phyloP scores from a whole-genome alignment of 2,329 filamentous ascomycete genomes.

The Pseudogymnoascus sp. region DNA sequence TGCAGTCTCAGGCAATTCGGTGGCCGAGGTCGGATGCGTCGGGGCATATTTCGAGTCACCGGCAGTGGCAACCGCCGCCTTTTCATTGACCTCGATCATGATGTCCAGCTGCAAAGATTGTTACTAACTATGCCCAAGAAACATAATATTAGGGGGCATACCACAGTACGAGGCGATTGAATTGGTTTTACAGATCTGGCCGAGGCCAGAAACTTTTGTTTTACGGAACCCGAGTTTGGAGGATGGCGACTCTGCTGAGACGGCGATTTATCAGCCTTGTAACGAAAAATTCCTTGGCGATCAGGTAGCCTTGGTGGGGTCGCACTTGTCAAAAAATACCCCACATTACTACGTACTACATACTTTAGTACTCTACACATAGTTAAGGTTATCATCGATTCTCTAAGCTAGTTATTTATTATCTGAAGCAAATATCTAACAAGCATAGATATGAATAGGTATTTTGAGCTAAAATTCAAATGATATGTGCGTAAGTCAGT shows the following conservation, averaged over 20 bases:
- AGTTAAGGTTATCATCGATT: neutral
- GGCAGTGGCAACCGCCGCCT: neutral
- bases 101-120: neutral
- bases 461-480: neutral
- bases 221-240: neutral
- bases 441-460: neutral
- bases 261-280: slow-evolving; percentile 5
- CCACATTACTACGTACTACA: neutral
- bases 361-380: neutral
- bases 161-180: neutral
- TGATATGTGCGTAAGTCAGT: neutral
- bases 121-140: no score
- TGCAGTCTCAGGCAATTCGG: neutral
- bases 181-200: neutral
- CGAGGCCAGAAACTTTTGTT: neutral
- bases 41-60: neutral
- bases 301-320: neutral
- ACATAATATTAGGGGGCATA: neutral
- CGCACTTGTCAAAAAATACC: slow-evolving; percentile 1
- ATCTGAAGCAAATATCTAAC: slow-evolving; percentile 1
- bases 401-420: neutral
- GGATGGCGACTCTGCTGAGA: neutral
- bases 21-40: neutral
- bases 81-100: slow-evolving; percentile 6
- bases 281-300: slow-evolving; percentile 2